phyloP scores from a whole-genome alignment of 148 eudicot genomes.

The Rhododendron ferrugineum region DNA sequence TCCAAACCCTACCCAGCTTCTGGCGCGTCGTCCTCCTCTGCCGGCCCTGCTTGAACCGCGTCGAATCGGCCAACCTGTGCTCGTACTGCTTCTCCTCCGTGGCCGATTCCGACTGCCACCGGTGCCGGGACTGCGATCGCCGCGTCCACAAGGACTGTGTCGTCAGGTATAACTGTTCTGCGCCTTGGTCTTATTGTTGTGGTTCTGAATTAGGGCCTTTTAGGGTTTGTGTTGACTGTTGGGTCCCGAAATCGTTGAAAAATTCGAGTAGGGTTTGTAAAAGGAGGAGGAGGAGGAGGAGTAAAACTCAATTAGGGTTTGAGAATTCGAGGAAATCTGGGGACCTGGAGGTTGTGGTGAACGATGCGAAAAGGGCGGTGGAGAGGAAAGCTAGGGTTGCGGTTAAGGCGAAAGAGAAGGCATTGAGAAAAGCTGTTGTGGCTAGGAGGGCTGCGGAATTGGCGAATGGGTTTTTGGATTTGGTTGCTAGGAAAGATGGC shows the following conservation, averaged over 20 bases:
- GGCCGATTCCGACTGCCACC: constrained; percentile 14
- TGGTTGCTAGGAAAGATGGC: constrained; percentile 19
- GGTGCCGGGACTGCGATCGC: constrained; percentile 47
- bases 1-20: constrained; percentile 51
- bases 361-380: constrained; percentile 31
- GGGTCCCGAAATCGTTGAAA: constrained; percentile 61
- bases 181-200: constrained; percentile 45
- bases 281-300: constrained; percentile 20
- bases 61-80: constrained; percentile 43
- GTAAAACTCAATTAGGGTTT: constrained; percentile 12
- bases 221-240: constrained; percentile 76
- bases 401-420: constrained; percentile 42
- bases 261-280: constrained; percentile 32
- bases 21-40: constrained; percentile 88
- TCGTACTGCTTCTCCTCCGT: constrained; percentile 53
- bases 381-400: constrained; percentile 38
- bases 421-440: constrained; percentile 28
- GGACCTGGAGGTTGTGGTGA: constrained; percentile 22
- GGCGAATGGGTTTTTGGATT: constrained; percentile 28
- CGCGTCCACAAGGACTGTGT: constrained; percentile 55
- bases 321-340: constrained; percentile 15
- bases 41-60: constrained; percentile 34
- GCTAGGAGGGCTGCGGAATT: constrained; percentile 37
- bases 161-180: constrained; percentile 22
- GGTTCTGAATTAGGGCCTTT: constrained; percentile 17